phyloP scores from a whole-genome alignment of 352 stramenopile genomes.

The Phytophthora cajani region DNA sequence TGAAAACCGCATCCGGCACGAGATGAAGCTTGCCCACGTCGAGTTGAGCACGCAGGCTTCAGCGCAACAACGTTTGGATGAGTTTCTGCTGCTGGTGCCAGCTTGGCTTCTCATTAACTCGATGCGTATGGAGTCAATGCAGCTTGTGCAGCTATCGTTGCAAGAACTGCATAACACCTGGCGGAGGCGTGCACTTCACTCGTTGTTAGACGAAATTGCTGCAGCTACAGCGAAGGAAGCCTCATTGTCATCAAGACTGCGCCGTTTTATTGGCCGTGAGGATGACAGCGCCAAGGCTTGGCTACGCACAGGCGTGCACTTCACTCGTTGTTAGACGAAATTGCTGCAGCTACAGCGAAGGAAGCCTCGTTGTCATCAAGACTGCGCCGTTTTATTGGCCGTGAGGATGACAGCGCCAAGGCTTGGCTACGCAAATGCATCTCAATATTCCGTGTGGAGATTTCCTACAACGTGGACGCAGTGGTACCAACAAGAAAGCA shows the following conservation, averaged over 20 bases:
- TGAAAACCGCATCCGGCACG: constrained; percentile 86
- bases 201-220: constrained; percentile 85
- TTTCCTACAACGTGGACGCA: constrained; percentile 78
- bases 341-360: constrained; percentile 31
- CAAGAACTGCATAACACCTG: constrained; percentile 98
- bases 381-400: constrained; percentile 72
- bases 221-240: constrained; percentile 20
- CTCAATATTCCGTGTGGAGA: constrained; percentile 77
- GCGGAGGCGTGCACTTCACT: constrained; percentile 95
- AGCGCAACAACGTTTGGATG: constrained; percentile 48
- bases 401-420: constrained; percentile 39
- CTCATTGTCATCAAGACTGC: constrained; percentile 56
- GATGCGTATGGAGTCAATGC: constrained; percentile 99
- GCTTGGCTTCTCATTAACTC: constrained; percentile 99
- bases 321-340: constrained; percentile 87
- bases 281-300: constrained; percentile 46
- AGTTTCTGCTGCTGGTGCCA: constrained; percentile 81
- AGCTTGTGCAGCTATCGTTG: constrained; percentile 97
- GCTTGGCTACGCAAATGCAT: constrained; percentile 76
- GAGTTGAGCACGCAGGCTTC: constrained; percentile 27
- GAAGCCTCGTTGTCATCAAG: constrained; percentile 50
- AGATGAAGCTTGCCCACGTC: constrained; percentile 60
- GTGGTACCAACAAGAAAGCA: constrained; percentile 73
- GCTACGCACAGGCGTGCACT: constrained; percentile 92
- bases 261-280: constrained; percentile 67